Percentiles rank a stretch among this genome's conserved stretches.
These are phyloP conservation scores for Myriosclerotinia scirpicola DNA, from an alignment of 2,329 filamentous ascomycete genomes.

Conservation along the genomic window DNA sequence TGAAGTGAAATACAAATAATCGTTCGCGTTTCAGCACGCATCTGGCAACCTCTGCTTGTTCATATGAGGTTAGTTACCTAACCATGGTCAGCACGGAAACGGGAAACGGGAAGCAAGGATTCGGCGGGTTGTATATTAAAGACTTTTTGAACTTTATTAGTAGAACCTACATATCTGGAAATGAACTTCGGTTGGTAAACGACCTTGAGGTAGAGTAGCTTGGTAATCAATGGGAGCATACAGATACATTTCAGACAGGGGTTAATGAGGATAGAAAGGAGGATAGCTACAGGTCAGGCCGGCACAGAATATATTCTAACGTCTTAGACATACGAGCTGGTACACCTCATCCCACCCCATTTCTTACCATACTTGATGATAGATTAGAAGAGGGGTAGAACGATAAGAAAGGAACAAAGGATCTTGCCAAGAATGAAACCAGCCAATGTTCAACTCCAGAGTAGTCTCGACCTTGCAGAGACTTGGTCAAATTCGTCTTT, in stretches of 20 bases:
- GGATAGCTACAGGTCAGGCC: background rate
- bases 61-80: slow-evolving; percentile 2
- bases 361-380: background rate
- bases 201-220: background rate
- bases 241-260: background rate
- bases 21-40: slow-evolving; percentile 7
- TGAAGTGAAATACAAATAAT: background rate
- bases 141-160: slow-evolving; percentile 10
- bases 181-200: background rate
- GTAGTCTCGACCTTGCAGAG: slow-evolving; percentile 11
- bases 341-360: background rate
- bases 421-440: slow-evolving; percentile 15
- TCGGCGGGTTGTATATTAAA: slow-evolving; percentile 17
- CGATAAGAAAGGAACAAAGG: slow-evolving; percentile 20
- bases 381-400: slow-evolving; percentile 24
- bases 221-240: background rate
- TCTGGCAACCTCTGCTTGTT: background rate
- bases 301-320: slow-evolving; percentile 1
- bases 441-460: slow-evolving; percentile 7
- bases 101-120: slow-evolving; percentile 9
- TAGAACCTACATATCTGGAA: background rate
- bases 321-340: background rate
- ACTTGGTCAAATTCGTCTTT: background rate
- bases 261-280: background rate
- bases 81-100: slow-evolving; percentile 18